A percentile compares a stretch with the other conserved stretches of the same genome.
Evolutionary conservation across 768 basidiomycete genomes (phyloP).

Genomic region (Agaricus sinodeliciosus): DNA sequence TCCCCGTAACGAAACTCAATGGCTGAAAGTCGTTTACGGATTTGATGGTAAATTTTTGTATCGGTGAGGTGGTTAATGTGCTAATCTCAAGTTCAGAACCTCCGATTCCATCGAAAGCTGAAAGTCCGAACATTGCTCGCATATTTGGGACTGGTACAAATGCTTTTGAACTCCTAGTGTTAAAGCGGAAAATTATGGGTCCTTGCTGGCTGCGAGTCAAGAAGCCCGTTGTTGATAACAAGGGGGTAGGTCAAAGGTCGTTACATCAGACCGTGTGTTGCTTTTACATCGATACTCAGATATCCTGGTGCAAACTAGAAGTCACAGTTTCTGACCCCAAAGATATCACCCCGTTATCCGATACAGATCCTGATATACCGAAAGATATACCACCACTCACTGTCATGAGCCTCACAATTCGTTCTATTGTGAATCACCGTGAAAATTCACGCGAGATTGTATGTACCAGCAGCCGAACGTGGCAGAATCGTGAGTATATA

Average conservation of each 20-base stretch:
- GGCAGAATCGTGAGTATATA: slow-evolving; percentile 51
- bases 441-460: slow-evolving; percentile 94
- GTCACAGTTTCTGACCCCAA: slow-evolving; percentile 79
- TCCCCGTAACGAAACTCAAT: slow-evolving; percentile 71
- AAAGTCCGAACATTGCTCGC: slow-evolving; percentile 77
- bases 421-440: slow-evolving; percentile 90
- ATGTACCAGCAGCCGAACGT: slow-evolving; percentile 76
- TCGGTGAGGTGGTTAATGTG: neutral
- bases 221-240: slow-evolving; percentile 64
- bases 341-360: slow-evolving; percentile 76
- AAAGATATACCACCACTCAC: slow-evolving; percentile 86
- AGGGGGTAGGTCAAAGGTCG: slow-evolving; percentile 52
- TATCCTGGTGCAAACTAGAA: slow-evolving; percentile 97
- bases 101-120: slow-evolving; percentile 62
- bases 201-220: slow-evolving; percentile 94
- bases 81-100: slow-evolving; percentile 42
- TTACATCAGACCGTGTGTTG: neutral
- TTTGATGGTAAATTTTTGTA: slow-evolving; percentile 59
- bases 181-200: slow-evolving; percentile 98
- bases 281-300: slow-evolving; percentile 35
- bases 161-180: slow-evolving; percentile 87
- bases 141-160: slow-evolving; percentile 91
- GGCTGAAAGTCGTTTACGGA: slow-evolving; percentile 91
- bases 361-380: slow-evolving; percentile 61
- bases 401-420: slow-evolving; percentile 80